Evolutionary conservation across 257 asterid species (phyloP).

Genomic region (Solanum etuberosum): DNA sequence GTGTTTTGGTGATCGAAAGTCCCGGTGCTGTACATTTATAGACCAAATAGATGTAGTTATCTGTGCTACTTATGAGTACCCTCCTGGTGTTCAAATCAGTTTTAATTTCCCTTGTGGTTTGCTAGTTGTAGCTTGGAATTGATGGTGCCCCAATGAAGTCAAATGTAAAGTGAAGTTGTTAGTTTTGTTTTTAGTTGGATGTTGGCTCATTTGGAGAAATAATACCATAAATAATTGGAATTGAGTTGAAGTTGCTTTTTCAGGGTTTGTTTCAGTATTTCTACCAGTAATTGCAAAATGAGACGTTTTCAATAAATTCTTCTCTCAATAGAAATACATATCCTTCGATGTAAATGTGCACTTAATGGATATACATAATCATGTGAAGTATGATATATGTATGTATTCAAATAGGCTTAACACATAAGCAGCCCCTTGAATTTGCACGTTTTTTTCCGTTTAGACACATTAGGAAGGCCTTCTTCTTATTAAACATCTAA

Average conservation of each 20-base stretch:
- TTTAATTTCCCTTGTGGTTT: not conserved
- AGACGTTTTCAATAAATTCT: too few species aligned
- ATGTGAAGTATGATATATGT: too few species aligned
- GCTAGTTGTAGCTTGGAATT: not conserved
- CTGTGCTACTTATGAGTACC: not conserved
- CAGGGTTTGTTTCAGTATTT: too few species aligned
- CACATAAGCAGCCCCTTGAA: too few species aligned
- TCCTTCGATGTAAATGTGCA: too few species aligned
- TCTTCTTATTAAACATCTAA: too few species aligned
- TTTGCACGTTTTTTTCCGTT: too few species aligned
- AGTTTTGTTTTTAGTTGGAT: not conserved
- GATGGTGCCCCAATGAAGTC: not conserved
- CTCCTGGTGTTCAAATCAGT: not conserved
- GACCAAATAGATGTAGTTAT: not conserved
- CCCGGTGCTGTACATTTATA: not conserved
- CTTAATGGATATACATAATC: too few species aligned
- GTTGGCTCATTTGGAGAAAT: not conserved
- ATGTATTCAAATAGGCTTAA: too few species aligned
- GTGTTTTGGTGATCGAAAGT: not conserved
- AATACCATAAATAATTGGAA: not conserved
- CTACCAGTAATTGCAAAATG: too few species aligned
- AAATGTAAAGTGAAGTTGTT: not conserved
- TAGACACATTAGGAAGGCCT: too few species aligned
- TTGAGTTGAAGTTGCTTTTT: not conserved
- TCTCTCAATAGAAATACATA: too few species aligned